phyloP scores from a whole-genome alignment of 176 grass and related monocot species.

The Otatea glauca region DNA sequence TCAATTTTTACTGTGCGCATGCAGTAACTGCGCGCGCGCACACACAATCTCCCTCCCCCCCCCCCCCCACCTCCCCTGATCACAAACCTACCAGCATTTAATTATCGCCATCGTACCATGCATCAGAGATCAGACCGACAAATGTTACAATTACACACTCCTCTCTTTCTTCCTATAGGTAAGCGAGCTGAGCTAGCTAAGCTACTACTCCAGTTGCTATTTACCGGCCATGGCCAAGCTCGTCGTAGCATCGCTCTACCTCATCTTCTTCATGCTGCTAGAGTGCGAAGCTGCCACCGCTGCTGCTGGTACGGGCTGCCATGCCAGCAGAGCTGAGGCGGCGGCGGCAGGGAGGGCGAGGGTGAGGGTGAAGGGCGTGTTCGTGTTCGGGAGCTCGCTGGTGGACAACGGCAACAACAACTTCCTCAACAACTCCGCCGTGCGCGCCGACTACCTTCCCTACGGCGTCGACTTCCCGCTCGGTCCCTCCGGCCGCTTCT shows the following conservation, averaged over 20 bases:
- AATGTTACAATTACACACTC: neutral
- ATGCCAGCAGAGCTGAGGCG: neutral
- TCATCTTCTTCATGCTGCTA: conserved; percentile 12
- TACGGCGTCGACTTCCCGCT: conserved; percentile 81
- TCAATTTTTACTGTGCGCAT: conserved; percentile 1
- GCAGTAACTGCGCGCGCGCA: neutral
- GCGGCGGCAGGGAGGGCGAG: neutral
- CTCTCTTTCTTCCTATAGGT: conserved; percentile 23
- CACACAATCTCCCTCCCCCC: no score
- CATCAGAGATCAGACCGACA: neutral
- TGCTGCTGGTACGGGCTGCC: neutral
- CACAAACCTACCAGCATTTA: conserved; percentile 46
- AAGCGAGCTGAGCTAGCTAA: neutral
- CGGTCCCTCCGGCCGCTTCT: conserved; percentile 68
- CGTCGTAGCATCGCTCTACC: conserved; percentile 13
- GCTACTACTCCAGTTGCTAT: no score
- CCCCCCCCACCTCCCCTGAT: neutral
- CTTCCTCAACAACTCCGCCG: conserved; percentile 54
- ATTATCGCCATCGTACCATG: neutral
- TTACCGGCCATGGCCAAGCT: conserved; percentile 36
- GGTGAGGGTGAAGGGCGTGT: conserved; percentile 51
- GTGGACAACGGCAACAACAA: conserved; percentile 88
- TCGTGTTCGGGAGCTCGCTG: conserved; percentile 82
- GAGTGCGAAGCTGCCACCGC: conserved; percentile 11
- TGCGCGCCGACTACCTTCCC: conserved; percentile 69